Base-by-base conservation (phyloP, 1,284 basidiomycete genomes). In the Anthracocystis setariae region DNA sequence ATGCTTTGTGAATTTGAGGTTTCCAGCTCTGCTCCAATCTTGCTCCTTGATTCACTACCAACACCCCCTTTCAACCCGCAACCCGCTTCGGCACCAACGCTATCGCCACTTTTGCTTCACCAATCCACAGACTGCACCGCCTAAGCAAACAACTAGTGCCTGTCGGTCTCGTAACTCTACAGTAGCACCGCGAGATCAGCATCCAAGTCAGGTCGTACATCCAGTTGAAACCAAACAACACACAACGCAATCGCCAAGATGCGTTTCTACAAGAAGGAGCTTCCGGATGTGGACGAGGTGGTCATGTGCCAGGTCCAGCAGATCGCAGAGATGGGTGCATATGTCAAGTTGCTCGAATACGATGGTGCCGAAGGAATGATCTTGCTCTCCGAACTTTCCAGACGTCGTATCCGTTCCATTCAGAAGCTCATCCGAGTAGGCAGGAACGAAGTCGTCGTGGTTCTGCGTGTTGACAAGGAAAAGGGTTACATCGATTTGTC, bases 311-410 rank as follows among this genome's bases (percentile, higher is more conserved):
- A 98, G 84, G 95, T 98, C 73, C 92, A 93, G 84, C 93, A 96
- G 86, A 98, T 98, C 79, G 94, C 94, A 62, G 95, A 98, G 85
- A 98, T 98, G 94, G 95, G 96, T 56, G 95, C 96, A 50, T 98
- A 99, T 84, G 96, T 99, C 76, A 97, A 97, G 84, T 88, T 99
- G 77, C 90, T 98, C 80, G 94, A 98, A 85, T 98, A 98, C 83
- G 95, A 98, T 85, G 94, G 94, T 83, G 96, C 95, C 61, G 96
- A 99, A 84, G 95, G 96, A 77, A 99, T 99, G 95, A 98, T 99
- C 77, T 85, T 98, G 27, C 89, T 98, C 21, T 97, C 95, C 9
- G 96, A 98, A 84, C 89, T 99, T 8, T 97, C 94, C 18, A 87
- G 96, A 80, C 88, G 96, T 83, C 95, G 96, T 84, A 99, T 99